A percentile compares a stretch with the other conserved stretches of the same genome.
These are phyloP conservation scores for Arabis hirsuta DNA, from an alignment of 345 rosid genomes.

Conservation along the genomic window DNA sequence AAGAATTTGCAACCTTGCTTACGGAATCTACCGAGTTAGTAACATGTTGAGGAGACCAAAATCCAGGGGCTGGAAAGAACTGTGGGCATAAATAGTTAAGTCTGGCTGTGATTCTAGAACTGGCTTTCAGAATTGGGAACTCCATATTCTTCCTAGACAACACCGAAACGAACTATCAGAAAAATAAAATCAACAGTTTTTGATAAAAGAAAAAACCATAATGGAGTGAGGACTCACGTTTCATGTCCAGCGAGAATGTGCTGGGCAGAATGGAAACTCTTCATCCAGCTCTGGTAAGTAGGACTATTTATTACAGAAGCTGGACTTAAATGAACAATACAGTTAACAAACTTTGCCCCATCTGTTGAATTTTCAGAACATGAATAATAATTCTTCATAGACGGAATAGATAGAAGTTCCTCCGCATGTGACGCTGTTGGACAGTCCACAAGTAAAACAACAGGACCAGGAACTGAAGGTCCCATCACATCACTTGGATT, in stretches of 20 bases:
- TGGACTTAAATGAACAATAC: conserved; percentile 90
- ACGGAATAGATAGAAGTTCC: conserved; percentile 57
- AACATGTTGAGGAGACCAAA: conserved; percentile 61
- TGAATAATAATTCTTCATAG: conserved; percentile 59
- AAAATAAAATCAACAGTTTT: not conserved
- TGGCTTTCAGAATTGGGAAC: conserved; percentile 79
- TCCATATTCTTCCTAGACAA: conserved; percentile 75
- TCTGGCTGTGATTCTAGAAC: conserved; percentile 82
- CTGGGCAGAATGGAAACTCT: conserved; percentile 71
- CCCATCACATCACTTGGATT: conserved; percentile 98
- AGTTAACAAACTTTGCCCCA: conserved; percentile 62
- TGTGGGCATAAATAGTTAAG: conserved; percentile 95
- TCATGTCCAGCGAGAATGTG: conserved; percentile 95
- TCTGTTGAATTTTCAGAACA: conserved; percentile 42
- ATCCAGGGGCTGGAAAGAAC: conserved; percentile 91
- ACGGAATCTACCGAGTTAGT: conserved; percentile 37
- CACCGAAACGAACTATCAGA: conserved; percentile 25
- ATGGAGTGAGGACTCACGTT: conserved; percentile 51
- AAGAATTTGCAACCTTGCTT: conserved; percentile 59
- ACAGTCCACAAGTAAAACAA: conserved; percentile 89
- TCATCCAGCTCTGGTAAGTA: conserved; percentile 79
- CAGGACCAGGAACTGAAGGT: conserved; percentile 88
- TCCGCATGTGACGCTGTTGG: conserved; percentile 79
- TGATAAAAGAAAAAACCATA: conserved; percentile 25
- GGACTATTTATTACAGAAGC: conserved; percentile 62